Percentiles rank a stretch among this genome's conserved stretches.
These are phyloP conservation scores for Ophiostoma sp. DNA, from an alignment of 2,329 filamentous ascomycete genomes.

Conservation along the genomic window DNA sequence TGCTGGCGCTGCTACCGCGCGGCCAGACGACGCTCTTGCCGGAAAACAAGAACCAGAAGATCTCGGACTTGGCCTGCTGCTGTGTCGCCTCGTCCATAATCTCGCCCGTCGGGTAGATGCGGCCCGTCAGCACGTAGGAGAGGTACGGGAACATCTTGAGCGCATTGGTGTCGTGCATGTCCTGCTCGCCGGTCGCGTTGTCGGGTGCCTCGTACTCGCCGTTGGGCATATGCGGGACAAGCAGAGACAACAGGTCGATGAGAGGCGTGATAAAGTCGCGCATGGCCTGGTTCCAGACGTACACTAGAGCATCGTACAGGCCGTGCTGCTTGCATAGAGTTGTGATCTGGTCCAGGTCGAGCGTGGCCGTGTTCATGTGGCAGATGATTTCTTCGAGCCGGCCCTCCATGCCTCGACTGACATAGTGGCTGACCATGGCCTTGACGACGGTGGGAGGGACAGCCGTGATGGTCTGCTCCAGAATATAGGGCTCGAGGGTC, in stretches of 20 bases:
- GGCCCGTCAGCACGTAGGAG: constrained; percentile 84
- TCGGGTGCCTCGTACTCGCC: constrained; percentile 45
- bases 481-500: constrained; percentile 81
- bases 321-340: constrained; percentile 86
- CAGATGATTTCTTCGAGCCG: constrained; percentile 93
- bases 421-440: constrained; percentile 78
- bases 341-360: constrained; percentile 93
- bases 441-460: constrained; percentile 85
- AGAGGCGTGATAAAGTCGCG: constrained; percentile 88
- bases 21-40: constrained; percentile 77
- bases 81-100: constrained; percentile 71
- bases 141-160: constrained; percentile 94
- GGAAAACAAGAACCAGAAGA: constrained; percentile 94
- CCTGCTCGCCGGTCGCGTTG: constrained; percentile 58
- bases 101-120: constrained; percentile 86
- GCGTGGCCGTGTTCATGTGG: constrained; percentile 82
- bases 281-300: constrained; percentile 93
- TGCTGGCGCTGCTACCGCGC: constrained; percentile 58
- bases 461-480: constrained; percentile 71
- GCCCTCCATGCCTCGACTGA: constrained; percentile 70
- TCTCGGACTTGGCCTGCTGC: constrained; percentile 74
- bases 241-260: constrained; percentile 75
- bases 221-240: constrained; percentile 59
- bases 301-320: constrained; percentile 92
- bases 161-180: constrained; percentile 67